Percentiles rank a stretch among this genome's conserved stretches.
Conservation (phyloP, 306 rosid species). For the Quercus wislizeni region DNA sequence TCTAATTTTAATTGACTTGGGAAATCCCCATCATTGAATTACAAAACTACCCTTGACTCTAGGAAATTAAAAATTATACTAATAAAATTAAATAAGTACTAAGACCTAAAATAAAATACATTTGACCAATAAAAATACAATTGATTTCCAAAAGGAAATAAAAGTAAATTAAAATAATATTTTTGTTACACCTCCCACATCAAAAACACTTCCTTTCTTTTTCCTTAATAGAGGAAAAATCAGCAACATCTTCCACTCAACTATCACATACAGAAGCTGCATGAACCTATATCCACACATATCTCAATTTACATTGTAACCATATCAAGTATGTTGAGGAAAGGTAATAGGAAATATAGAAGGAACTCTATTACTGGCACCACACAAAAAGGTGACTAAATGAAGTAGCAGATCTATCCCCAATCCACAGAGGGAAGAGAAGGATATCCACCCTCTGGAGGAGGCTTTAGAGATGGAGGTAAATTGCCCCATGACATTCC, state of each 20-base stretch:
- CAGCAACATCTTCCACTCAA: not conserved
- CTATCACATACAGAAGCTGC: not conserved
- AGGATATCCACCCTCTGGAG: constrained; percentile 65
- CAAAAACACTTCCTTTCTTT: not conserved
- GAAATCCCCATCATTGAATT: too few relatives aligned
- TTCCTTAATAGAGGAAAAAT: not conserved
- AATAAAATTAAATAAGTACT: too few relatives aligned
- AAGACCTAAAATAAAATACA: too few relatives aligned
- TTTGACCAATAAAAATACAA: too few relatives aligned
- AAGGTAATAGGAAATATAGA: not conserved
- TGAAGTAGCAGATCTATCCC: constrained; percentile 35
- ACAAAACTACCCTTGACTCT: too few relatives aligned
- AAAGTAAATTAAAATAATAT: too few relatives aligned
- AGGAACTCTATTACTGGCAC: not conserved
- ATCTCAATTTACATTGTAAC: not conserved
- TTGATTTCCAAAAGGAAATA: too few relatives aligned
- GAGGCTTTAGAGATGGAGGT: constrained; percentile 77
- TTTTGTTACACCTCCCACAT: too few relatives aligned
- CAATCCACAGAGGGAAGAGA: constrained; percentile 56
- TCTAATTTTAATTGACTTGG: too few relatives aligned
- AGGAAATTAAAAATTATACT: too few relatives aligned
- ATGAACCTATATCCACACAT: not conserved
- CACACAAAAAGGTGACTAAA: not conserved
- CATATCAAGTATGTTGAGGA: not conserved
- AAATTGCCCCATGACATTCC: constrained; percentile 60